Percentiles rank a stretch among this genome's conserved stretches.
Evolutionary conservation across 2,329 filamentous ascomycete genomes (phyloP).

Genomic region (Botryotinia globosa): DNA sequence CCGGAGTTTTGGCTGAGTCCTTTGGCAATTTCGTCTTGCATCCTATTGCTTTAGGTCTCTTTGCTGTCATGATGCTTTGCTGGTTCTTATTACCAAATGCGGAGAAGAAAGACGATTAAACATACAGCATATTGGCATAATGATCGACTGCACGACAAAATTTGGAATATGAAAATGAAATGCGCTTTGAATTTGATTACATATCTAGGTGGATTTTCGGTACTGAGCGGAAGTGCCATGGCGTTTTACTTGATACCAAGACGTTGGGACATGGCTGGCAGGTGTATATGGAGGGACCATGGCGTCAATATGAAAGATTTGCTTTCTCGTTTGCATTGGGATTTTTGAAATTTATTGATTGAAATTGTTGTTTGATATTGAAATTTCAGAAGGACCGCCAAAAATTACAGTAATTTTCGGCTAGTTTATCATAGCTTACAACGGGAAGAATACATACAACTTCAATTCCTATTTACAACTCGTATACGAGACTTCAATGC

Average conservation of each 20-base stretch:
- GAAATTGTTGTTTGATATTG: background rate
- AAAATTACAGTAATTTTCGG: background rate
- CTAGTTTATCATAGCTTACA: background rate
- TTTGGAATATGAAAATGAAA: background rate
- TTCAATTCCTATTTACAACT: background rate
- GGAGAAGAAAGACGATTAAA: slow-evolving; percentile 59
- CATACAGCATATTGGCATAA: background rate
- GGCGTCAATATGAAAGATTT: slow-evolving; percentile 16
- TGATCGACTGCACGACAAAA: background rate
- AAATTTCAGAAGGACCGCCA: background rate
- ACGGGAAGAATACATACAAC: background rate
- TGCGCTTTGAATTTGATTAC: slow-evolving; percentile 7
- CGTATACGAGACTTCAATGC: background rate
- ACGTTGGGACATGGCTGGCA: slow-evolving; percentile 32
- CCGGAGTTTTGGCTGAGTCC: slow-evolving; percentile 47
- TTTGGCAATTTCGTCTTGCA: slow-evolving; percentile 48
- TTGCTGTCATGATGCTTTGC: slow-evolving; percentile 61
- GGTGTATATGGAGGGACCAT: slow-evolving; percentile 26
- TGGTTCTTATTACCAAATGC: slow-evolving; percentile 60
- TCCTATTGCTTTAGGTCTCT: slow-evolving; percentile 63
- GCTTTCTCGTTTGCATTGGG: background rate
- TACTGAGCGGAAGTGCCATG: slow-evolving; percentile 28
- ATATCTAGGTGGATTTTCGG: slow-evolving; percentile 1
- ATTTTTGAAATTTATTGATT: background rate
- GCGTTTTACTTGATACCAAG: slow-evolving; percentile 26